A percentile compares a stretch with the other conserved stretches of the same genome.
Conservation (phyloP, 1,139 yeast genomes). For the Lodderomyces parapsilosis region DNA sequence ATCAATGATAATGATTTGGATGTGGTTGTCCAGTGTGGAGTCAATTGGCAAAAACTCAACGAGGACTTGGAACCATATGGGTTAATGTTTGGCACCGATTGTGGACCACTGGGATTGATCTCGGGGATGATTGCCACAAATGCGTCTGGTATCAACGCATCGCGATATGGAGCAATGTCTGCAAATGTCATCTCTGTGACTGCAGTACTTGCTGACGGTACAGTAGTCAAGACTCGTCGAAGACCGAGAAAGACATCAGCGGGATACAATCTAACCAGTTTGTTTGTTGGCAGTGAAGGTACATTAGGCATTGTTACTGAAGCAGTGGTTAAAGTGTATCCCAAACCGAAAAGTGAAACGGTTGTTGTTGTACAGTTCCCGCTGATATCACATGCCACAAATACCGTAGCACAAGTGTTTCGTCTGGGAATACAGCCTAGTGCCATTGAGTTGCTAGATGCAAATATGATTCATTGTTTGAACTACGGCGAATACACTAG, state of each 20-base stretch:
- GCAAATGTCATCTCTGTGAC: constrained; percentile 43
- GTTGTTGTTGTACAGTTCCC: constrained; percentile 48
- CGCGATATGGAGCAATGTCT: constrained; percentile 46
- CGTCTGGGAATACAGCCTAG: constrained; percentile 42
- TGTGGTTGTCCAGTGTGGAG: constrained; percentile 44
- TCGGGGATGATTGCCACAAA: constrained; percentile 48
- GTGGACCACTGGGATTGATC: constrained; percentile 45
- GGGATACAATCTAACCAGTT: constrained; percentile 44
- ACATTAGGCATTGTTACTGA: constrained; percentile 47
- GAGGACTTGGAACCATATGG: constrained; percentile 23
- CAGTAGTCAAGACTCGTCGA: constrained; percentile 41
- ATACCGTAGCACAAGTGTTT: constrained; percentile 41
- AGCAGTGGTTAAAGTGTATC: constrained; percentile 42
- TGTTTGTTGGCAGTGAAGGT: constrained; percentile 48
- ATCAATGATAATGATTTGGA: constrained; percentile 43
- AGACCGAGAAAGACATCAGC: constrained; percentile 46
- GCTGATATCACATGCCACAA: constrained; percentile 37
- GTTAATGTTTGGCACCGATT: constrained; percentile 46
- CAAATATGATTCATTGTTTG: constrained; percentile 46
- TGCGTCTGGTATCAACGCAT: constrained; percentile 46
- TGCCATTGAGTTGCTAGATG: constrained; percentile 44
- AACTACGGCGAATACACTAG: constrained; percentile 44
- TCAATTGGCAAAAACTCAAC: constrained; percentile 44
- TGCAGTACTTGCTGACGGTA: constrained; percentile 47
- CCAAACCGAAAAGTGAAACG: constrained; percentile 38